Evolutionary conservation across 495 filamentous ascomycete genomes (phyloP), one percentile per base, ranked within the genome.

Genomic region (Entonaema liquescens): DNA sequence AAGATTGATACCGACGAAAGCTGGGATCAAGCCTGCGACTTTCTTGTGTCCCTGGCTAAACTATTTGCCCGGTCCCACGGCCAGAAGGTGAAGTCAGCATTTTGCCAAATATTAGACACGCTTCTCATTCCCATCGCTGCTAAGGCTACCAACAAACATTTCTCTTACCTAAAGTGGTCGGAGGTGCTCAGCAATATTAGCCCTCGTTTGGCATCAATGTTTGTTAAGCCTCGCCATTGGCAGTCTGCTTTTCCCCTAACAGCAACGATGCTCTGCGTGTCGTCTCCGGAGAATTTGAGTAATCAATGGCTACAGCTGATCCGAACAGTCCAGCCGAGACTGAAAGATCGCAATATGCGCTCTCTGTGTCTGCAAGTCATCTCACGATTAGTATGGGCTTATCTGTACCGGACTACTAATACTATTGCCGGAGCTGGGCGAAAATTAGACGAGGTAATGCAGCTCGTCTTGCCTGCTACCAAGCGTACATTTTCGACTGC

Each of bases 331-430:
- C 91, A 94, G 50, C 82, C 90, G 12, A 90, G 88, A 71, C 83
- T 97, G 31, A 97, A 95, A 71, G 95, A 98, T 77, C 88, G 94
- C 26, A 84, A 85, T 47, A 90, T 91, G 9, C 86, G 92, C 73
- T 90, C 90, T n/a, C 84, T 91, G 23, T 93, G 92, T 53, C 85
- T 99, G 36, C 91, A 97, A 71, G 93, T 93, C 15, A 89, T 98
- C 47, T 97, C 94, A 40, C 90, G 94, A 61, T 83, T 99, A n/a
- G 83, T 97, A 2, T 99, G 95, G 95, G 94, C 93, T 0, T 99
- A 97, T 80, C 86, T 98, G 25, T 97, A 97, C 77, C 89, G 94
- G 19, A 90, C 80, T 58, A 87, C 86, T 4, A 96, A 98, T 63
- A 82, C 74, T 42, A 84, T 87, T 11, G 88, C 88, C 49, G 83